Evolutionary conservation across 1,139 yeast genomes (phyloP).

Genomic region (Pichia sp.): DNA sequence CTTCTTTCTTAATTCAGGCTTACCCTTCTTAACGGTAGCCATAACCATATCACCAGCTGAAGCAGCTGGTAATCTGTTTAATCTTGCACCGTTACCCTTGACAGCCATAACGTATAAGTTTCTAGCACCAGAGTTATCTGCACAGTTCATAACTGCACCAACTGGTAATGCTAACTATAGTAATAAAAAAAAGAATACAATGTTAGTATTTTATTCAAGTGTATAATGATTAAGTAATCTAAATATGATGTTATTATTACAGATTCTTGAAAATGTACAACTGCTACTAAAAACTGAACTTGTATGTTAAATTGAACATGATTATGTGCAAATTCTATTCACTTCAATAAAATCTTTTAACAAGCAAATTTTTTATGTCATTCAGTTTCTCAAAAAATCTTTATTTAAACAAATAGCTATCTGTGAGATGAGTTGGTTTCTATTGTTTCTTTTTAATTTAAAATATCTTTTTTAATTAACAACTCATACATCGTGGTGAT

Average conservation of each 20-base stretch:
- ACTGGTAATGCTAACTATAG: slow-evolving; percentile 93
- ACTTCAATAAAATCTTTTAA: too few species aligned
- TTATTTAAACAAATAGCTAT: too few species aligned
- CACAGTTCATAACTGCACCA: slow-evolving; percentile 99
- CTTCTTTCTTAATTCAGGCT: slow-evolving; percentile 99
- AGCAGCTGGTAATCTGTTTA: slow-evolving; percentile 99
- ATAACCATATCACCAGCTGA: slow-evolving; percentile 99
- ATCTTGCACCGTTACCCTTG: slow-evolving; percentile 99
- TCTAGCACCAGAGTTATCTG: slow-evolving; percentile 99
- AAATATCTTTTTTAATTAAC: too few species aligned
- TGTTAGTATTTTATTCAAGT: slow-evolving; percentile 19
- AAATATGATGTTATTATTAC: neutral
- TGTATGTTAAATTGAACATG: too few species aligned
- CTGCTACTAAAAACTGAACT: too few species aligned
- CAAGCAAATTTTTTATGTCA: too few species aligned
- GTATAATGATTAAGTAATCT: neutral
- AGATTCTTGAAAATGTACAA: too few species aligned
- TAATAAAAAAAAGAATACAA: slow-evolving; percentile 2
- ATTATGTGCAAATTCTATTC: too few species aligned
- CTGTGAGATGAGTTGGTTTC: too few species aligned
- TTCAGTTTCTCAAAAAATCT: too few species aligned
- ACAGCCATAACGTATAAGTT: slow-evolving; percentile 98
- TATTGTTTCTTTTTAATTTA: too few species aligned
- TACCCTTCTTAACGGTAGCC: slow-evolving; percentile 99
- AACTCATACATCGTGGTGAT: too few species aligned